A percentile compares a stretch with the other conserved stretches of the same genome.
phyloP scores from a whole-genome alignment of 257 asterid species.

The Knoxia roxburghii region DNA sequence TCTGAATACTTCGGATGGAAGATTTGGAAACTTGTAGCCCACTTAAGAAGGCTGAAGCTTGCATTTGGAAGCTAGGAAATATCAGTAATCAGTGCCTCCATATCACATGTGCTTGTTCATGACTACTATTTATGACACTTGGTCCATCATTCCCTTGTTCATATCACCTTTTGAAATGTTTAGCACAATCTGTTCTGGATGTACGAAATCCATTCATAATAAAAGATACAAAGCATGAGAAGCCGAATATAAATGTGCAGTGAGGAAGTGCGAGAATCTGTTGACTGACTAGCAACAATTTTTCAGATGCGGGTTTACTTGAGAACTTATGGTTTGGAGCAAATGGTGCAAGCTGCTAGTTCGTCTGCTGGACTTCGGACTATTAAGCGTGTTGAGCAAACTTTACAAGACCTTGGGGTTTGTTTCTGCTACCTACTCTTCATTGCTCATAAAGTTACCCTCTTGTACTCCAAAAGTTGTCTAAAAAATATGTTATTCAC shows the following conservation, averaged over 20 bases:
- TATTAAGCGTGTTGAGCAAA: constrained; percentile 91
- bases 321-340: constrained; percentile 83
- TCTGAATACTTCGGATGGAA: background rate
- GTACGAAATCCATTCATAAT: background rate
- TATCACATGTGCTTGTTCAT: background rate
- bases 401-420: constrained; percentile 98
- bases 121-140: background rate
- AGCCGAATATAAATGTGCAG: background rate
- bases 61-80: background rate
- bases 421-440: constrained; percentile 30
- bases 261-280: background rate
- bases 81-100: background rate
- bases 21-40: background rate
- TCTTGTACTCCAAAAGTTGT: background rate
- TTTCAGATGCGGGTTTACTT: constrained; percentile 89
- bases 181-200: background rate
- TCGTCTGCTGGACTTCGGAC: constrained; percentile 97
- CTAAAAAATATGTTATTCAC: background rate
- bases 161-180: background rate
- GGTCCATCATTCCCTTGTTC: background rate
- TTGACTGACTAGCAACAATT: constrained; percentile 18
- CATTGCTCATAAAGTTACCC: background rate
- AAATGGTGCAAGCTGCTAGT: constrained; percentile 99
- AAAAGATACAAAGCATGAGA: background rate
- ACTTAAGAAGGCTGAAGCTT: background rate